These are phyloP conservation scores for Ogataea populi-albae DNA, from an alignment of 805 yeast genomes.

Conservation along the genomic window DNA sequence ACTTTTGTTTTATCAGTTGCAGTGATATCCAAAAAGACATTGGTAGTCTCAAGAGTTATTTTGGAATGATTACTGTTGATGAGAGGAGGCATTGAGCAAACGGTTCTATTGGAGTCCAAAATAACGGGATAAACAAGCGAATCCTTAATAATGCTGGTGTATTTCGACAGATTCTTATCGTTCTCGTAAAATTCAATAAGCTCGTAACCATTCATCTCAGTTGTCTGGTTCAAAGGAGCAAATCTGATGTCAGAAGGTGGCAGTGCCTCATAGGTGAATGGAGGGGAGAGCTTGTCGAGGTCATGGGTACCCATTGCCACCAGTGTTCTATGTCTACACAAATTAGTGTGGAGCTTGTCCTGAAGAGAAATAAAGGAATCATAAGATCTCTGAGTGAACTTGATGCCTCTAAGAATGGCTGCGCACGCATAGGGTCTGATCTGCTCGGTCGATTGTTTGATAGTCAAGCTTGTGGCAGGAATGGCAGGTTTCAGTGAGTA, in stretches of 20 bases:
- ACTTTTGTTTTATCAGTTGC: slow-evolving; percentile 95
- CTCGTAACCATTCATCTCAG: slow-evolving; percentile 68
- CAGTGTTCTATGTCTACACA: slow-evolving; percentile 95
- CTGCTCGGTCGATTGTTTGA: slow-evolving; percentile 68
- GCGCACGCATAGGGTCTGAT: slow-evolving; percentile 93
- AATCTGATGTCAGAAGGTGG: slow-evolving; percentile 75
- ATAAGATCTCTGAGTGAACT: slow-evolving; percentile 79
- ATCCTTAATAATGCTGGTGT: slow-evolving; percentile 80
- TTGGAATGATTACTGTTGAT: slow-evolving; percentile 91
- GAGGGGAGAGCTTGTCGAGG: slow-evolving; percentile 70
- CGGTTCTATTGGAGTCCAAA: slow-evolving; percentile 68
- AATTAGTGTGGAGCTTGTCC: slow-evolving; percentile 91
- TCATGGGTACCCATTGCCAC: slow-evolving; percentile 99
- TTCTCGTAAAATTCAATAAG: slow-evolving; percentile 86
- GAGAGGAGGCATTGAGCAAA: slow-evolving; percentile 94
- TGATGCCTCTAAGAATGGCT: slow-evolving; percentile 84
- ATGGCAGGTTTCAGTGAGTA: slow-evolving; percentile 60
- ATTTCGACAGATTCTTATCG: slow-evolving; percentile 88
- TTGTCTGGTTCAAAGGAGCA: slow-evolving; percentile 69
- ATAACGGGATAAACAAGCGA: slow-evolving; percentile 91
- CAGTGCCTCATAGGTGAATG: slow-evolving; percentile 80
- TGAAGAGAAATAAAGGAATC: slow-evolving; percentile 94
- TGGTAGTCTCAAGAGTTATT: slow-evolving; percentile 77
- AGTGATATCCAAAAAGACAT: slow-evolving; percentile 89
- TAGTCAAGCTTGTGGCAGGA: slow-evolving; percentile 63